Evolutionary conservation across 495 filamentous ascomycete species (phyloP).

Genomic region (Beverwykella pulmonaria): DNA sequence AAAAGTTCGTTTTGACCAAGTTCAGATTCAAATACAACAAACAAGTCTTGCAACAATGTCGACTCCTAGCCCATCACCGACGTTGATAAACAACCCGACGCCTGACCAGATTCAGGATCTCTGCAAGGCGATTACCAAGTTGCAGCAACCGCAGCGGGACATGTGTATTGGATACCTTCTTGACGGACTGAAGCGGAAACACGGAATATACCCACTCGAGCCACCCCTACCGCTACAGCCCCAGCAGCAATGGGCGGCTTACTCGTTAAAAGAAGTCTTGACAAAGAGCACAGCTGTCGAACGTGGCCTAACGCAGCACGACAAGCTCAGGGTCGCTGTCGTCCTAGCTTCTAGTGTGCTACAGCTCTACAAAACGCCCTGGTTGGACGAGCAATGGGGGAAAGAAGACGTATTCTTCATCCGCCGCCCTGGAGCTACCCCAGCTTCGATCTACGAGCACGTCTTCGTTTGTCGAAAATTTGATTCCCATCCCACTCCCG

Average conservation of each 20-base stretch:
- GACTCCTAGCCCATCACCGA: neutral
- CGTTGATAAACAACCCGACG: neutral
- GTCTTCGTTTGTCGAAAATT: slow-evolving; percentile 19
- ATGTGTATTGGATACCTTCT: slow-evolving; percentile 22
- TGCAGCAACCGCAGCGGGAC: slow-evolving; percentile 16
- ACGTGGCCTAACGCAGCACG: slow-evolving; percentile 27
- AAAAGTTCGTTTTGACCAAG: slow-evolving; percentile 9
- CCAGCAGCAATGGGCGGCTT: slow-evolving; percentile 5
- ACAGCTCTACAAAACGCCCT: slow-evolving; percentile 43
- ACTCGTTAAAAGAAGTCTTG: slow-evolving; percentile 13
- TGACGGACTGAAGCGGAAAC: slow-evolving; percentile 8
- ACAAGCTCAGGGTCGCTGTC: slow-evolving; percentile 43
- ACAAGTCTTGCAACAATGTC: neutral
- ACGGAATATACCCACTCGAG: slow-evolving; percentile 20
- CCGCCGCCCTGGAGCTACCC: too few relatives aligned
- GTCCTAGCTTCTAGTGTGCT: slow-evolving; percentile 46
- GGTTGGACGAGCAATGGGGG: slow-evolving; percentile 42
- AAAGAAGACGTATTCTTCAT: too few relatives aligned
- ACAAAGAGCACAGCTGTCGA: neutral
- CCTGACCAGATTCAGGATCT: slow-evolving; percentile 20
- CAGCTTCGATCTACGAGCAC: slow-evolving; percentile 36
- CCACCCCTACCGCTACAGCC: neutral
- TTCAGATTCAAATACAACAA: neutral
- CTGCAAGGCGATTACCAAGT: slow-evolving; percentile 5
- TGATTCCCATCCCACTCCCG: neutral